phyloP scores from a whole-genome alignment of 805 yeast species.

The Hanseniaspora mollemarum region DNA sequence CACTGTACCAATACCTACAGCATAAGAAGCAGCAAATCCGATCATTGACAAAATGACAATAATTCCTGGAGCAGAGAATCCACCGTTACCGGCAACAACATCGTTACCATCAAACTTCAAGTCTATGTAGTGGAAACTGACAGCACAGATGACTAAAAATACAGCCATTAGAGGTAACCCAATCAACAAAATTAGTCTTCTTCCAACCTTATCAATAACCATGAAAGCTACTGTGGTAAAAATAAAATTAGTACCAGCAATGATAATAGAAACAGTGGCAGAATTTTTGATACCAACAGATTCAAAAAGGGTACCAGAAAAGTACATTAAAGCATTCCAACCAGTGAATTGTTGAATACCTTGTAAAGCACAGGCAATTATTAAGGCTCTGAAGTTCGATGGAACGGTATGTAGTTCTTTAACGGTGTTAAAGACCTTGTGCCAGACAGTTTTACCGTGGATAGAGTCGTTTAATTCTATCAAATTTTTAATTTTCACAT shows the following conservation, averaged over 20 bases:
- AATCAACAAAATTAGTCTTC: constrained; percentile 64
- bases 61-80: constrained; percentile 75
- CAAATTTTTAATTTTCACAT: constrained; percentile 58
- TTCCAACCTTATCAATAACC: constrained; percentile 77
- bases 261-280: constrained; percentile 86
- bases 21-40: constrained; percentile 76
- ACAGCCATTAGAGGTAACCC: constrained; percentile 80
- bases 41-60: constrained; percentile 79
- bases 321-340: constrained; percentile 92
- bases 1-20: constrained; percentile 90
- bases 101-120: constrained; percentile 43
- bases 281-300: constrained; percentile 80
- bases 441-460: constrained; percentile 38
- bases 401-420: constrained; percentile 54
- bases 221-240: constrained; percentile 78
- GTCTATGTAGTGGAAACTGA: constrained; percentile 81
- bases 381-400: constrained; percentile 76
- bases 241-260: constrained; percentile 88
- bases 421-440: constrained; percentile 49
- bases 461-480: constrained; percentile 27
- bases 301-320: constrained; percentile 82
- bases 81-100: constrained; percentile 34
- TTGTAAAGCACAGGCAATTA: constrained; percentile 86
- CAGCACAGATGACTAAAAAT: constrained; percentile 67
- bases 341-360: constrained; percentile 96